phyloP scores from a whole-genome alignment of 2,329 filamentous ascomycete genomes.

The Didymella exigua region DNA sequence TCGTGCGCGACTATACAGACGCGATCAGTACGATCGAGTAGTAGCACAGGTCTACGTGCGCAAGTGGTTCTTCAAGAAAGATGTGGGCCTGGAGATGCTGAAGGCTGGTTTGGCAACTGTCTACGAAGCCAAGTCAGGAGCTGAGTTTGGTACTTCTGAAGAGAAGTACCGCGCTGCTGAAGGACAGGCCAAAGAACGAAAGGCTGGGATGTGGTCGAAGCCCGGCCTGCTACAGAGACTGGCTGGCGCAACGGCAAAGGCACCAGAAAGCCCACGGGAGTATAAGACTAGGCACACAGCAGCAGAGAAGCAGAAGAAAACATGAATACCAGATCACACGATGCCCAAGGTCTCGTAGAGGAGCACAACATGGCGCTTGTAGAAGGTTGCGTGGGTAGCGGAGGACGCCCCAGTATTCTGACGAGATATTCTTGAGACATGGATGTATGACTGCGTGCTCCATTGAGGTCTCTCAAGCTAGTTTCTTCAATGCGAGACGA shows the following conservation, averaged over 20 bases:
- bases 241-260: slow-evolving; percentile 57
- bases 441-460: background rate
- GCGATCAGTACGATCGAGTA: slow-evolving; percentile 90
- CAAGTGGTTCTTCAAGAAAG: slow-evolving; percentile 68
- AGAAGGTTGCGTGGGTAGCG: slow-evolving; percentile 2
- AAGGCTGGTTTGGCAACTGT: slow-evolving; percentile 83
- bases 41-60: slow-evolving; percentile 84
- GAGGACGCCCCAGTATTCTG: background rate
- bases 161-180: slow-evolving; percentile 70
- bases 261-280: slow-evolving; percentile 80
- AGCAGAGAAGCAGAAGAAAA: slow-evolving; percentile 49
- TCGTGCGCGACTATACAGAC: slow-evolving; percentile 79
- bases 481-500: background rate
- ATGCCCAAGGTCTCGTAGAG: background rate
- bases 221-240: slow-evolving; percentile 48
- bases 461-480: background rate
- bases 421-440: background rate
- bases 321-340: slow-evolving; percentile 14
- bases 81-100: slow-evolving; percentile 91
- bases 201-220: slow-evolving; percentile 70
- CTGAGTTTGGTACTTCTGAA: slow-evolving; percentile 78
- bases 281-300: slow-evolving; percentile 72
- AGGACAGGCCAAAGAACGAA: slow-evolving; percentile 52
- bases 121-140: slow-evolving; percentile 90
- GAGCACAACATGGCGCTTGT: background rate